Evolutionary conservation across 2,329 filamentous ascomycete species (phyloP).

Genomic region (Colletotrichum theobromicola): DNA sequence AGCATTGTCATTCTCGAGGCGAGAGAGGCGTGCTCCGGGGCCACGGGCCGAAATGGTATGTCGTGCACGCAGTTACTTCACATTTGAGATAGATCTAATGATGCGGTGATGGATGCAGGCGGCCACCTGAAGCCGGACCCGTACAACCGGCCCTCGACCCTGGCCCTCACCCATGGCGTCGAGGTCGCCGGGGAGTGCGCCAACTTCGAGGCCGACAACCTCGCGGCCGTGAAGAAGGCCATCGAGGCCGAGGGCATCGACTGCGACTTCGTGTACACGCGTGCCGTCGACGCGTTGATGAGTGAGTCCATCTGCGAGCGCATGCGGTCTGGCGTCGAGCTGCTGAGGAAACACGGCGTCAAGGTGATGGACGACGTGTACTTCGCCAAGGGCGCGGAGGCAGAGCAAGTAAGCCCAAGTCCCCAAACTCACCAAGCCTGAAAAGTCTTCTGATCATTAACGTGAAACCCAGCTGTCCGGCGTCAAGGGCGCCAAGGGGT

Average conservation of each 20-base stretch:
- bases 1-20: constrained; percentile 54
- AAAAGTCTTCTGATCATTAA: constrained; percentile 25
- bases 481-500: constrained; percentile 43
- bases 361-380: constrained; percentile 32
- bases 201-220: constrained; percentile 46
- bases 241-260: constrained; percentile 44
- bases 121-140: constrained; percentile 55
- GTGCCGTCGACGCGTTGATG: constrained; percentile 44
- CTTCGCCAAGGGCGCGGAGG: constrained; percentile 28
- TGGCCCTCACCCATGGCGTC: constrained; percentile 49
- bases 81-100: constrained; percentile 41
- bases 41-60: constrained; percentile 58
- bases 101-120: constrained; percentile 39
- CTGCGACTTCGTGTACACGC: constrained; percentile 48
- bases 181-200: constrained; percentile 44
- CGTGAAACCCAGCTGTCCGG: constrained; percentile 43
- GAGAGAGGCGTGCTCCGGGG: constrained; percentile 53
- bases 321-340: constrained; percentile 32
- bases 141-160: constrained; percentile 59
- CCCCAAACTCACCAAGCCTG: constrained; percentile 26
- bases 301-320: constrained; percentile 23
- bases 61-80: too few relatives aligned
- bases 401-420: constrained; percentile 32
- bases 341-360: constrained; percentile 32
- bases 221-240: constrained; percentile 37